phyloP scores from a whole-genome alignment of 331 rosid species.

The Acacia concinna region DNA sequence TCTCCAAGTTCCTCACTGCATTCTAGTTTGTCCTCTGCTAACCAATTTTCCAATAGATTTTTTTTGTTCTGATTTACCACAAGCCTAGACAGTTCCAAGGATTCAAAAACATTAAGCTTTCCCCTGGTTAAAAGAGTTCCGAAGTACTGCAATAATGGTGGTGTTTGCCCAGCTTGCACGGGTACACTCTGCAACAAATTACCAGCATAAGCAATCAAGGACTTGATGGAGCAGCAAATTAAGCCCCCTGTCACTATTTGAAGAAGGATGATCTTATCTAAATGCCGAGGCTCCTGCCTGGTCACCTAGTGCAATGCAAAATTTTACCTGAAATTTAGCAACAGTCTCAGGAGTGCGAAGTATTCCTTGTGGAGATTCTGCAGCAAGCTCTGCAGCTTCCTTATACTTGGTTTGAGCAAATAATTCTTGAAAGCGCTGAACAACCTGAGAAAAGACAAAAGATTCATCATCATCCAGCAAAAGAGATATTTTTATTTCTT shows the following conservation, averaged over 20 bases:
- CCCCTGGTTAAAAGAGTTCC: conserved; percentile 79
- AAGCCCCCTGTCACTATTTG: neutral
- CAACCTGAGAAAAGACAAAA: conserved; percentile 61
- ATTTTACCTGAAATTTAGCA: conserved; percentile 73
- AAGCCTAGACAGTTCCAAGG: conserved; percentile 79
- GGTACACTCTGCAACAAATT: conserved; percentile 65
- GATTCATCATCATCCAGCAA: conserved; percentile 23
- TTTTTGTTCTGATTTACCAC: conserved; percentile 88
- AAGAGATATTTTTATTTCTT: neutral
- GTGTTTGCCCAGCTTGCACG: conserved; percentile 87
- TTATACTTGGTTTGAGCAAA: conserved; percentile 93
- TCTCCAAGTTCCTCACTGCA: conserved; percentile 89
- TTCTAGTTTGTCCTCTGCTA: conserved; percentile 89
- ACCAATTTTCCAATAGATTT: conserved; percentile 82
- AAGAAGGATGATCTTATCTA: neutral
- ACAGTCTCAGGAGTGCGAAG: conserved; percentile 82
- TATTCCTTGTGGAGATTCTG: conserved; percentile 81
- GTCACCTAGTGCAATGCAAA: neutral
- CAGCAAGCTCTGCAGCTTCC: conserved; percentile 93
- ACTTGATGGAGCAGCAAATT: conserved; percentile 5
- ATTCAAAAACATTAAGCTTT: conserved; percentile 76
- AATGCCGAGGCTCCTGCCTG: neutral
- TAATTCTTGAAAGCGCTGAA: conserved; percentile 90
- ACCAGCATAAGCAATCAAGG: conserved; percentile 22
- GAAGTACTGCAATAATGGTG: conserved; percentile 83